Percentiles rank a stretch among this genome's conserved stretches.
phyloP scores from a whole-genome alignment of 1,284 basidiomycete genomes.

The Termitomyces sp. region DNA sequence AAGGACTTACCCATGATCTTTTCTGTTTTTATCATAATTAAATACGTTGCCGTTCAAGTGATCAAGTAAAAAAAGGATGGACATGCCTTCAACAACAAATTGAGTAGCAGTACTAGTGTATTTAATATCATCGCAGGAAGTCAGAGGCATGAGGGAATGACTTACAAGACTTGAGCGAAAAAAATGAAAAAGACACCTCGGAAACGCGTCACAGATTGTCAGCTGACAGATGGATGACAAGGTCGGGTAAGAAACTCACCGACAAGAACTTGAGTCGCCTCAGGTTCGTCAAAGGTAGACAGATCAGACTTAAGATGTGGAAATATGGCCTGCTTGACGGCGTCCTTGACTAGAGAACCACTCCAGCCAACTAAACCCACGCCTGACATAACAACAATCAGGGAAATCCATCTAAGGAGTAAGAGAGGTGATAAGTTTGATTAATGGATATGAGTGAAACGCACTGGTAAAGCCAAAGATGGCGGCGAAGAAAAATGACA shows the following conservation, averaged over 20 bases:
- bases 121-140: slow-evolving; percentile 17
- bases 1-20: slow-evolving; percentile 69
- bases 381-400: slow-evolving; percentile 87
- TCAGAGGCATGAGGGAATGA: slow-evolving; percentile 13
- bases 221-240: slow-evolving; percentile 12
- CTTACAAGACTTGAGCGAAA: slow-evolving; percentile 96
- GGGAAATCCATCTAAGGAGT: slow-evolving; percentile 75
- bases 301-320: slow-evolving; percentile 23
- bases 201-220: slow-evolving; percentile 6
- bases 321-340: slow-evolving; percentile 43
- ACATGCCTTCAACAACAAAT: slow-evolving; percentile 92
- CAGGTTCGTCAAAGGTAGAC: slow-evolving; percentile 38
- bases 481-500: slow-evolving; percentile 86
- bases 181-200: slow-evolving; percentile 86
- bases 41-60: not conserved
- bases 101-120: slow-evolving; percentile 75
- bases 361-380: slow-evolving; percentile 90
- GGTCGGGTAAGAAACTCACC: slow-evolving; percentile 37
- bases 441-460: slow-evolving; percentile 20
- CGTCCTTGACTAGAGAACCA: slow-evolving; percentile 81
- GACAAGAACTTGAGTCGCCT: slow-evolving; percentile 62
- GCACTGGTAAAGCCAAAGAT: slow-evolving; percentile 77
- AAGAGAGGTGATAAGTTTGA: slow-evolving; percentile 10
- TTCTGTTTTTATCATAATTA: slow-evolving; percentile 38
- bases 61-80: slow-evolving; percentile 36